These are phyloP conservation scores for Grifola frondosa DNA, from an alignment of 1,284 basidiomycete species.

Conservation along the genomic window DNA sequence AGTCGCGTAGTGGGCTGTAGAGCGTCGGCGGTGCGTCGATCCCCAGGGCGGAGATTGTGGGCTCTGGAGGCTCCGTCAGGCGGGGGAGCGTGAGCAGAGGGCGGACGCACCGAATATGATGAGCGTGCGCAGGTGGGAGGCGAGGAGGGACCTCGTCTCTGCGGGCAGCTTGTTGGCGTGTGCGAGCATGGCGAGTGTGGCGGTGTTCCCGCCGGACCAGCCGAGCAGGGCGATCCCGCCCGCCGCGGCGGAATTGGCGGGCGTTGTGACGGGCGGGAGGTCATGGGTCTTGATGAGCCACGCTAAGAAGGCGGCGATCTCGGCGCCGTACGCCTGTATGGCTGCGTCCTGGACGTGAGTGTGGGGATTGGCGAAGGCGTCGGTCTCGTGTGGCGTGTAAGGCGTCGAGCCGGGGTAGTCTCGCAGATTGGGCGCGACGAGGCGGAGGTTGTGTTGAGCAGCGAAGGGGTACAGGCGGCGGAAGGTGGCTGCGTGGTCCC, in stretches of 20 bases:
- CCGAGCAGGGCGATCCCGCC: constrained; percentile 27
- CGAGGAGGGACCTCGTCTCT: constrained; percentile 11
- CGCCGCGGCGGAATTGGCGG: constrained; percentile 2
- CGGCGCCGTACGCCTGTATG: constrained; percentile 20
- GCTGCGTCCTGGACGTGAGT: constrained; percentile 14
- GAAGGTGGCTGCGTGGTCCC: constrained; percentile 27
- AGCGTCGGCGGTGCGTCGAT: not conserved
- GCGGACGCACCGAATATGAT: constrained; percentile 21
- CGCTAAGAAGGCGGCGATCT: constrained; percentile 29
- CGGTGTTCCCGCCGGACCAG: constrained; percentile 25
- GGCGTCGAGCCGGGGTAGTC: constrained; percentile 33
- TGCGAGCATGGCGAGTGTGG: constrained; percentile 19
- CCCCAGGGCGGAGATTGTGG: constrained; percentile 1
- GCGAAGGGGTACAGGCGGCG: constrained; percentile 25
- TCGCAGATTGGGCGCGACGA: constrained; percentile 32
- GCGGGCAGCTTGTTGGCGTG: constrained; percentile 16
- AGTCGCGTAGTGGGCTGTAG: constrained; percentile 7
- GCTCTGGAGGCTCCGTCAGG: not conserved
- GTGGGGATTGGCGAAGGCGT: constrained; percentile 16
- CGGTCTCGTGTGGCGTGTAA: constrained; percentile 24
- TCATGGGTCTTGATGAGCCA: constrained; percentile 23
- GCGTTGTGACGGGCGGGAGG: constrained; percentile 23
- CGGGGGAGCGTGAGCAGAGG: not conserved
- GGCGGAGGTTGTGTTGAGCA: constrained; percentile 24
- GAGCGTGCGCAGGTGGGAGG: constrained; percentile 17